Conservation (phyloP, 805 yeast genomes). For the Candida sonorensis region DNA sequence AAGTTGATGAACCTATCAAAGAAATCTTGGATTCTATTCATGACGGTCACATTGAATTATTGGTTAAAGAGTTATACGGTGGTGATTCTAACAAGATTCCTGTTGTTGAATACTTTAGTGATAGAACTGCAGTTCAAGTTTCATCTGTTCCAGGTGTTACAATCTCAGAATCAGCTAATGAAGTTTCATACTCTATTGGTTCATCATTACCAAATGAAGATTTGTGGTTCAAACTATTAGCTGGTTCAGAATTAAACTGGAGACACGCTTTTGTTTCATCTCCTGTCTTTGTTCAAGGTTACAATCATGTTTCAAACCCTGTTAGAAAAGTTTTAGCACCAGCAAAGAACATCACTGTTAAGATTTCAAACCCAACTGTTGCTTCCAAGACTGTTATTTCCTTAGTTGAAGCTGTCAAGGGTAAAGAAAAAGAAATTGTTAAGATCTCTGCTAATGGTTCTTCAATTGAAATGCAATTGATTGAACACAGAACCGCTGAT, state of each 20-base stretch:
- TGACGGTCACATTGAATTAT: conserved; percentile 74
- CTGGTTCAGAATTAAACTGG: conserved; percentile 80
- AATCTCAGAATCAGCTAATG: conserved; percentile 24
- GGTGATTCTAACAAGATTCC: conserved; percentile 74
- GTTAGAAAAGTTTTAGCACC: conserved; percentile 78
- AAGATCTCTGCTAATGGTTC: conserved; percentile 46
- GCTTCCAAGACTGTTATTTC: conserved; percentile 52
- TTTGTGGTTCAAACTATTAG: conserved; percentile 74
- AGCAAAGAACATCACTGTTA: conserved; percentile 48
- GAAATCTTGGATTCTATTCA: conserved; percentile 85
- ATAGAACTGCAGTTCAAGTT: conserved; percentile 41
- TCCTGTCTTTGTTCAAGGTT: conserved; percentile 77
- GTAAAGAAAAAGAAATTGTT: conserved; percentile 61
- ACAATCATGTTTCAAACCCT: conserved; percentile 73
- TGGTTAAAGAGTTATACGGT: conserved; percentile 62
- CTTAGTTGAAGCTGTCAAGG: conserved; percentile 66
- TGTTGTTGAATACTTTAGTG: conserved; percentile 83
- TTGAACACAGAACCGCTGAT: conserved; percentile 85
- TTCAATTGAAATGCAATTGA: conserved; percentile 62
- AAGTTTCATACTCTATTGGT: conserved; percentile 33
- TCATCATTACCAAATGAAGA: conserved; percentile 27
- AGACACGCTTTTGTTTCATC: conserved; percentile 83
- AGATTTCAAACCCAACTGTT: conserved; percentile 46
- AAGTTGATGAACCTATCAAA: conserved; percentile 88
- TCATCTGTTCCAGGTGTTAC: conserved; percentile 32